Evolutionary conservation across 495 filamentous ascomycete genomes (phyloP).

Genomic region (Xylona heveae): DNA sequence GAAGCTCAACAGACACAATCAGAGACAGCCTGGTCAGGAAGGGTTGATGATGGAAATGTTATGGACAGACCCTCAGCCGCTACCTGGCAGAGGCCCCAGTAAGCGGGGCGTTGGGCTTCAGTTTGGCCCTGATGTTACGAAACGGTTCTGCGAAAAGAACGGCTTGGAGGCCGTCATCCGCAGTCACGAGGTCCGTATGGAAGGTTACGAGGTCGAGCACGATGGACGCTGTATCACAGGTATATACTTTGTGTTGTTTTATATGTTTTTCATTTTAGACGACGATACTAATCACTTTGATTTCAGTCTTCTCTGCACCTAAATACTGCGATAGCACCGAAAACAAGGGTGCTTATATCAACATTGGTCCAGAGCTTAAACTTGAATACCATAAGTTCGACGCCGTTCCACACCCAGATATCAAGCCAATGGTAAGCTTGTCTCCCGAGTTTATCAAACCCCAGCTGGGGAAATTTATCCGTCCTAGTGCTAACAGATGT

Average conservation of each 20-base stretch:
- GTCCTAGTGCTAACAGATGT: neutral
- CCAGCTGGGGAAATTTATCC: neutral
- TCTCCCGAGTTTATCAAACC: neutral
- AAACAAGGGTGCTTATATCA: slow-evolving; percentile 98
- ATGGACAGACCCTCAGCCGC: slow-evolving; percentile 87
- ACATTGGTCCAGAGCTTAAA: slow-evolving; percentile 81
- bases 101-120: slow-evolving; percentile 93
- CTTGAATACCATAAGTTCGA: slow-evolving; percentile 82
- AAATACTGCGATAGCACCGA: slow-evolving; percentile 96
- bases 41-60: slow-evolving; percentile 99
- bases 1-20: slow-evolving; percentile 75
- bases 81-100: slow-evolving; percentile 74
- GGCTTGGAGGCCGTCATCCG: slow-evolving; percentile 87
- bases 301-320: slow-evolving; percentile 78
- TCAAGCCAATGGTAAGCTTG: slow-evolving; percentile 70
- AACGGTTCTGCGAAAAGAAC: slow-evolving; percentile 91
- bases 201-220: slow-evolving; percentile 94
- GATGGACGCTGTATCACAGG: slow-evolving; percentile 91
- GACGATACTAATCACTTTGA: too few relatives aligned
- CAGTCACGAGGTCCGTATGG: slow-evolving; percentile 95
- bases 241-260: slow-evolving; percentile 20
- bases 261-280: too few relatives aligned
- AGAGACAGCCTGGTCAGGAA: slow-evolving; percentile 84
- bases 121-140: slow-evolving; percentile 93
- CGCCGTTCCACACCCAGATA: slow-evolving; percentile 85